A percentile compares a stretch with the other conserved stretches of the same genome.
Evolutionary conservation across 257 asterid species (phyloP).

Genomic region (Parsonsia alboflavescens): DNA sequence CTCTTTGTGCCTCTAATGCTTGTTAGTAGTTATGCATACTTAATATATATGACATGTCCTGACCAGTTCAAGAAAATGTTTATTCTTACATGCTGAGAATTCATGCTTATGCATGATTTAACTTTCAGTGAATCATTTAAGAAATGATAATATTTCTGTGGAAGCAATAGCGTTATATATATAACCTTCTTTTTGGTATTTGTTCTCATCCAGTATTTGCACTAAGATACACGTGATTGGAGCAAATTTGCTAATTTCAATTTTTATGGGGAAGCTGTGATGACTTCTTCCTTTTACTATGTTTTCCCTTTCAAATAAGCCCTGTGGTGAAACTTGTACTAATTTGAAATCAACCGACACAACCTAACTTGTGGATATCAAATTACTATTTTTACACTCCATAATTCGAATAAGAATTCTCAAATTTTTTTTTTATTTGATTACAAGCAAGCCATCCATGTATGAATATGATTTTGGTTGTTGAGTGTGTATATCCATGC

Average conservation of each 20-base stretch:
- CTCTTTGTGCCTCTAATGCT: background rate
- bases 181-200: background rate
- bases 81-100: background rate
- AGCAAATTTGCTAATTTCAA: background rate
- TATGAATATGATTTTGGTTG: background rate
- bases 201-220: background rate
- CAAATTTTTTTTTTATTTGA: too few species aligned
- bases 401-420: too few species aligned
- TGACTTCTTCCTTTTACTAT: background rate
- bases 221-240: background rate
- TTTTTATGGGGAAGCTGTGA: background rate
- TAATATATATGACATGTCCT: background rate
- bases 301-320: too few species aligned
- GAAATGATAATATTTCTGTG: background rate
- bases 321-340: background rate
- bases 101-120: background rate
- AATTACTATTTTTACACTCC: background rate
- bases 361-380: background rate
- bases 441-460: background rate
- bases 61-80: background rate
- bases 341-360: background rate
- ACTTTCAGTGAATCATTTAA: background rate
- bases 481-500: background rate
- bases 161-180: background rate
- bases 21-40: background rate